phyloP scores from a whole-genome alignment of 2,329 filamentous ascomycete species.

The Alternaria postmessia region DNA sequence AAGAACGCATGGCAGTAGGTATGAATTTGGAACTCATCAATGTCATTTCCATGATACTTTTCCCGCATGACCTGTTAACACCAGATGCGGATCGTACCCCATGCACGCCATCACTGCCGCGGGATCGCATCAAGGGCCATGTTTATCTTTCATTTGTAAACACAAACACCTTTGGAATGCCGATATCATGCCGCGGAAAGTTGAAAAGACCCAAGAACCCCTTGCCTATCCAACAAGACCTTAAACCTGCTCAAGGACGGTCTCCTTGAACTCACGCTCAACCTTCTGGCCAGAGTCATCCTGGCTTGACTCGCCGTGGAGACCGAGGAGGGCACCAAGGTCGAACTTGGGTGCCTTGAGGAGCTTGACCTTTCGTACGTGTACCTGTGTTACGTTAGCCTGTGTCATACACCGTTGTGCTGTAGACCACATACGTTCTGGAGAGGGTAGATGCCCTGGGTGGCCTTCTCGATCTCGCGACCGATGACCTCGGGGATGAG shows the following conservation, averaged over 20 bases:
- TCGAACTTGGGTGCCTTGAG: constrained; percentile 99
- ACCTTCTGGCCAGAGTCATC: constrained; percentile 96
- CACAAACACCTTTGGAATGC: constrained; percentile 54
- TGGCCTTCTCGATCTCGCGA: constrained; percentile 99
- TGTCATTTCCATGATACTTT: constrained; percentile 50
- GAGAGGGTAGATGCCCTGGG: constrained; percentile 98
- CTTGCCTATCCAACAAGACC: constrained; percentile 47
- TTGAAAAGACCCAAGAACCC: constrained; percentile 51
- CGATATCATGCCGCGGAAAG: constrained; percentile 52
- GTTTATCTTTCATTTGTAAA: constrained; percentile 52
- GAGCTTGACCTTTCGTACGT: constrained; percentile 99
- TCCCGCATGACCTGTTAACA: constrained; percentile 45
- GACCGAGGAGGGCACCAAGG: constrained; percentile 91
- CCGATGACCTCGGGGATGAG: constrained; percentile 99
- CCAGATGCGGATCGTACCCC: constrained; percentile 43
- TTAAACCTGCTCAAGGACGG: constrained; percentile 93
- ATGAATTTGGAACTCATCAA: constrained; percentile 38
- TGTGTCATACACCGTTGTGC: constrained; percentile 1
- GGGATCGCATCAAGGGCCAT: constrained; percentile 46
- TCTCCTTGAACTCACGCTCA: constrained; percentile 99
- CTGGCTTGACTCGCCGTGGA: constrained; percentile 96
- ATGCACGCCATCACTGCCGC: constrained; percentile 49
- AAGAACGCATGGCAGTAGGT: constrained; percentile 2
- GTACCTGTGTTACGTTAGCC: constrained; percentile 70
- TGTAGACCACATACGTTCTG: constrained; percentile 77